Conservation (phyloP, 2,329 filamentous ascomycete genomes). For the Chrysosphaeria jannelii region DNA sequence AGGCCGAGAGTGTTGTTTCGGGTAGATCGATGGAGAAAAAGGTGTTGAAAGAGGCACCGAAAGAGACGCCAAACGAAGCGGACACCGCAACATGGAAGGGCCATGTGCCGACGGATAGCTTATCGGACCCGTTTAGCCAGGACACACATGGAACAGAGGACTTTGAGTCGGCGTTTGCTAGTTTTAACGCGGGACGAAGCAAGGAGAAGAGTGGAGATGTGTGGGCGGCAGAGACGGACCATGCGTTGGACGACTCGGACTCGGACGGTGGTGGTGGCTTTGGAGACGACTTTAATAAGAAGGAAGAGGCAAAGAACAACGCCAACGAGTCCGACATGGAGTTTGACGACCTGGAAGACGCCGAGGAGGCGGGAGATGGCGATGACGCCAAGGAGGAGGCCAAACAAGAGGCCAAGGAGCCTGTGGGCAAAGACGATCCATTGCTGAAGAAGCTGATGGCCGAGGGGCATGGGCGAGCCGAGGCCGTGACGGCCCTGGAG, state of each 20-base stretch:
- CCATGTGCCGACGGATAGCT: slow-evolving; percentile 5
- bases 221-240: slow-evolving; percentile 1
- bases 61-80: slow-evolving; percentile 7
- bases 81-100: slow-evolving; percentile 2
- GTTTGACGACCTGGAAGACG: slow-evolving; percentile 50
- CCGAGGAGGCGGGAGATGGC: slow-evolving; percentile 49
- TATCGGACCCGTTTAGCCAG: slow-evolving; percentile 22
- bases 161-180: slow-evolving; percentile 62
- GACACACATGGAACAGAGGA: slow-evolving; percentile 31
- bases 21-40: too few species aligned
- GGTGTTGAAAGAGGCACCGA: too few species aligned
- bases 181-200: slow-evolving; percentile 25
- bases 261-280: slow-evolving; percentile 42
- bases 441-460: slow-evolving; percentile 67
- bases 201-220: too few species aligned
- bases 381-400: slow-evolving; percentile 19
- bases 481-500: slow-evolving; percentile 56
- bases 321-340: slow-evolving; percentile 7
- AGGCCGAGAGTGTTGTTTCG: slow-evolving; percentile 17
- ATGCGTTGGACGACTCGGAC: slow-evolving; percentile 35
- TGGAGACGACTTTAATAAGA: slow-evolving; percentile 65
- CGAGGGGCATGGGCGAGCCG: slow-evolving; percentile 58
- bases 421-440: slow-evolving; percentile 66
- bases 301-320: background rate
- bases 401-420: slow-evolving; percentile 39